phyloP scores from a whole-genome alignment of 768 basidiomycete genomes.

The Boletellus ananiceps region DNA sequence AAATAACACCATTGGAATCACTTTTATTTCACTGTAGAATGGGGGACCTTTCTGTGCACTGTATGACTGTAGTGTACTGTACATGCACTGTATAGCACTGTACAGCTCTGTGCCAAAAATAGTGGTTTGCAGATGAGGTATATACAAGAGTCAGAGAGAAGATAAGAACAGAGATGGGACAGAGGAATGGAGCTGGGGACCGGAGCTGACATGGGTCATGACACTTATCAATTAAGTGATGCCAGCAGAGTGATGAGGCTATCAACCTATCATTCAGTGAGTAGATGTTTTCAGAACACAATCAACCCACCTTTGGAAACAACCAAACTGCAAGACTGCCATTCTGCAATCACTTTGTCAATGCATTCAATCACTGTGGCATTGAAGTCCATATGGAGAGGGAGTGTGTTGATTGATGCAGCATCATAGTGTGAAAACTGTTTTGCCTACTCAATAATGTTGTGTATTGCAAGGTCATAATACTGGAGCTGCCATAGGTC shows the following conservation, averaged over 20 bases:
- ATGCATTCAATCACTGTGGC: not conserved
- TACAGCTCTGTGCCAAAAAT: too few relatives aligned
- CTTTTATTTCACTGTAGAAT: too few relatives aligned
- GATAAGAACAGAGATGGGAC: too few relatives aligned
- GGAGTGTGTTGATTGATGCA: conserved; percentile 6
- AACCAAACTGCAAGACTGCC: not conserved
- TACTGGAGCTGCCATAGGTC: conserved; percentile 7
- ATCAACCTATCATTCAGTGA: conserved; percentile 3
- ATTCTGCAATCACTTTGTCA: not conserved
- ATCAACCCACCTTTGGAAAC: not conserved
- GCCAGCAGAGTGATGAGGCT: not conserved
- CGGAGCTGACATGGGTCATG: too few relatives aligned
- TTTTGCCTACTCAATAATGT: conserved; percentile 2
- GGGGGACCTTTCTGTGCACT: too few relatives aligned
- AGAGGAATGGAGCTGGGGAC: too few relatives aligned
- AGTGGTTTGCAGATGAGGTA: too few relatives aligned
- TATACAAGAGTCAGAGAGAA: conserved; percentile 1
- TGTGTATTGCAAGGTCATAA: not conserved
- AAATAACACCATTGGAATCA: too few relatives aligned
- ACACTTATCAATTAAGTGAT: too few relatives aligned
- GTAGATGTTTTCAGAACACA: not conserved
- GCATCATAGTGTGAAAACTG: too few relatives aligned
- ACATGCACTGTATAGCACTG: too few relatives aligned
- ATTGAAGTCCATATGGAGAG: not conserved
- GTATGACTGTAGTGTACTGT: too few relatives aligned